These are phyloP conservation scores for Fusarium oligoseptatum DNA, from an alignment of 2,329 filamentous ascomycete genomes.

Conservation along the genomic window DNA sequence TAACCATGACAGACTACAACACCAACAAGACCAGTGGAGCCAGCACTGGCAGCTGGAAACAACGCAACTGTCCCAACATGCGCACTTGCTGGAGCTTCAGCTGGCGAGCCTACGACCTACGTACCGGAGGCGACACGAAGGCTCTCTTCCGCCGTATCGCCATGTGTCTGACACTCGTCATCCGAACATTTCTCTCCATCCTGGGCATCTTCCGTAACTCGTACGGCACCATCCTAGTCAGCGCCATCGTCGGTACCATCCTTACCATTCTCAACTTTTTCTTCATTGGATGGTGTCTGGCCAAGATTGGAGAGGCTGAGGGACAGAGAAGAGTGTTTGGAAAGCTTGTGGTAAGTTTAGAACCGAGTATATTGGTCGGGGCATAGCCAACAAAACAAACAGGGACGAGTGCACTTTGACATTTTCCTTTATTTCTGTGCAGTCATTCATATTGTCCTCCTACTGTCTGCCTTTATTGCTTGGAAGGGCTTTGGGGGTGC, in stretches of 20 bases:
- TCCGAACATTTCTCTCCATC: background rate
- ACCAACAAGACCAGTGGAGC: background rate
- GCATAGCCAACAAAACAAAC: background rate
- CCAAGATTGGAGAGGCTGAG: background rate
- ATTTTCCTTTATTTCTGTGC: background rate
- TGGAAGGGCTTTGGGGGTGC: background rate
- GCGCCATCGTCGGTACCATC: background rate
- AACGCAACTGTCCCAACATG: slow-evolving; percentile 4
- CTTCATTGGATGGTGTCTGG: background rate
- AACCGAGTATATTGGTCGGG: background rate
- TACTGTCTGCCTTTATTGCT: background rate
- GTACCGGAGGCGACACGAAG: background rate
- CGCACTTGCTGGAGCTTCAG: slow-evolving; percentile 2
- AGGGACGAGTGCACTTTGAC: background rate
- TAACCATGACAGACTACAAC: background rate
- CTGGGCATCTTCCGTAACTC: background rate
- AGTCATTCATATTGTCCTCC: background rate
- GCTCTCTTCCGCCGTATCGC: background rate
- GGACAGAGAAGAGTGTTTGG: background rate
- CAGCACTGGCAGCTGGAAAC: background rate
- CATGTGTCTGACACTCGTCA: background rate
- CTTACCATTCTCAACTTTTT: slow-evolving; percentile 2
- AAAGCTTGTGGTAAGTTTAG: background rate
- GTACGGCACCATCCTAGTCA: background rate
- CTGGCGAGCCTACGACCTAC: background rate